phyloP scores from a whole-genome alignment of 2,329 filamentous ascomycete genomes.

The Colletotrichum sidae region DNA sequence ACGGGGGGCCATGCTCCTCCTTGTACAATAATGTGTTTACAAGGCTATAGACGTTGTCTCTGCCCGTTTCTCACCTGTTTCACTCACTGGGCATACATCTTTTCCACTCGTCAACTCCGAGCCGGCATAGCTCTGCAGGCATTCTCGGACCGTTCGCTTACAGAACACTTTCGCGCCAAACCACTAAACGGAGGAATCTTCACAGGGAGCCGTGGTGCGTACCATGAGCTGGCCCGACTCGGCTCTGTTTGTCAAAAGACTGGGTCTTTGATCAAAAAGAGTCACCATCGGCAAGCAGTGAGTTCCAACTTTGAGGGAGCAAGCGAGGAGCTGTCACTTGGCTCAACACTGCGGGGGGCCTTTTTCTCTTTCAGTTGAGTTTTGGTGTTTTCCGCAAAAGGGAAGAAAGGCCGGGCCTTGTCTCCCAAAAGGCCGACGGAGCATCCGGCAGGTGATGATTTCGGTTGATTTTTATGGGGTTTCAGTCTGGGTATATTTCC shows the following conservation, averaged over 20 bases:
- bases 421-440: constrained; percentile 4
- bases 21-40: constrained; percentile 33
- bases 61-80: neutral
- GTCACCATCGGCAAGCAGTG: constrained; percentile 11
- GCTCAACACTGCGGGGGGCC: neutral
- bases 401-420: constrained; percentile 33
- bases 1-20: neutral
- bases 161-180: constrained; percentile 22
- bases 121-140: constrained; percentile 16
- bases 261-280: constrained; percentile 15
- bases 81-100: neutral
- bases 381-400: neutral
- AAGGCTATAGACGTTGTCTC: constrained; percentile 15
- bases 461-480: neutral
- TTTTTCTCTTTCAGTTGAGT: neutral
- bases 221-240: constrained; percentile 10
- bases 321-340: constrained; percentile 11
- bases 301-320: neutral
- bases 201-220: neutral
- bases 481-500: neutral
- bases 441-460: constrained; percentile 3
- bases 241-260: constrained; percentile 31
- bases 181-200: neutral
- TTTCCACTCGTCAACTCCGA: neutral
- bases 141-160: constrained; percentile 10